phyloP scores from a whole-genome alignment of 2,329 filamentous ascomycete species.

The Pyrenophora tritici-repentis region DNA sequence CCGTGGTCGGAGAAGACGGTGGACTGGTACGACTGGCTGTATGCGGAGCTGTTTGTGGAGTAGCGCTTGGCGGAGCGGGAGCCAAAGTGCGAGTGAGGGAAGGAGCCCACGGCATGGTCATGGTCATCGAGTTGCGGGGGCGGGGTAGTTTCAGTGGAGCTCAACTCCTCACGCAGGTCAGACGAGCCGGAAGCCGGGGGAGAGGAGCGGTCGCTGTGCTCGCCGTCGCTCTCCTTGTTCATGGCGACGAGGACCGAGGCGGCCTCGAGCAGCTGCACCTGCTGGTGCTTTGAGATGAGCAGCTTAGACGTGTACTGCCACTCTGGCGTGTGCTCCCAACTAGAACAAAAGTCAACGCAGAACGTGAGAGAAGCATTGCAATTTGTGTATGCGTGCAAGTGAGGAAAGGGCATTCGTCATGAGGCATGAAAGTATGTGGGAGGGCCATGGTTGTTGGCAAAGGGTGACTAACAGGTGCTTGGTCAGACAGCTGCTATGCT shows the following conservation, averaged over 20 bases:
- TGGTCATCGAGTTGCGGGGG: conserved; percentile 77
- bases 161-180: conserved; percentile 73
- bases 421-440: conserved; percentile 51
- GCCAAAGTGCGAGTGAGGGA: conserved; percentile 42
- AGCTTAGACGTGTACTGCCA: conserved; percentile 97
- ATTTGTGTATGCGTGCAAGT: conserved; percentile 17
- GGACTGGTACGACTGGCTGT: conserved; percentile 83
- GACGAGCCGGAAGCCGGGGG: conserved; percentile 81
- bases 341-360: conserved; percentile 56
- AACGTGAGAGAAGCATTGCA: conserved; percentile 21
- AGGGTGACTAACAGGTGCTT: conserved; percentile 98
- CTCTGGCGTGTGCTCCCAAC: conserved; percentile 99
- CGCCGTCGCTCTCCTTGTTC: conserved; percentile 69
- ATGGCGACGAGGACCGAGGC: conserved; percentile 95
- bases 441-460: conserved; percentile 43
- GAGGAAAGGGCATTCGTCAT: conserved; percentile 45
- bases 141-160: conserved; percentile 91
- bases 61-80: conserved; percentile 50
- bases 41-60: conserved; percentile 55
- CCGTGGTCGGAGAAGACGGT: conserved; percentile 61
- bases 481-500: conserved; percentile 99
- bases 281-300: conserved; percentile 98
- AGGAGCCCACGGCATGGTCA: conserved; percentile 60
- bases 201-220: conserved; percentile 78
- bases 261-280: conserved; percentile 95